Percentiles rank a stretch among this genome's conserved stretches.
Evolutionary conservation across 306 rosid genomes (phyloP).

Genomic region (Inga leiocalycina): DNA sequence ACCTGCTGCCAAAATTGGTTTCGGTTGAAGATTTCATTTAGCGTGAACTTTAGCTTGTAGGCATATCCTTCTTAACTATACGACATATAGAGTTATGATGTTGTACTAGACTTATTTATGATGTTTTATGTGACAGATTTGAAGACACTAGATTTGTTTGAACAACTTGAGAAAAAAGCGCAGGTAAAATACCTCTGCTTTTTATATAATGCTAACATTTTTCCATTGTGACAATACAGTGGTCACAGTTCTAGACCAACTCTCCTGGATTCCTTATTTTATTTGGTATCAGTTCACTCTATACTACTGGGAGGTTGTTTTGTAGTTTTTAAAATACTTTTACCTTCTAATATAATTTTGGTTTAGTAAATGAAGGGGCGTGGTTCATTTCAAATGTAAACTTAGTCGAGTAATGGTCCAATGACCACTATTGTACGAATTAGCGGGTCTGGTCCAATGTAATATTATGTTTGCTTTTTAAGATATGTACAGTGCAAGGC

Average conservation of each 20-base stretch:
- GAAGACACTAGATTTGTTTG: conserved; percentile 40
- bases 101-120: conserved; percentile 27
- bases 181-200: conserved; percentile 41
- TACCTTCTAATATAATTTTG: neutral
- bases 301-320: neutral
- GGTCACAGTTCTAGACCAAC: conserved; percentile 6
- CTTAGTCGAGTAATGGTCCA: neutral
- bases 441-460: neutral
- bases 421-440: neutral
- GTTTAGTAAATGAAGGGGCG: neutral
- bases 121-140: conserved; percentile 44
- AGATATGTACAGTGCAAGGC: neutral
- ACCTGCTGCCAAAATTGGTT: conserved; percentile 24
- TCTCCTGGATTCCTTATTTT: neutral
- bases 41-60: conserved; percentile 15
- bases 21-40: conserved; percentile 2
- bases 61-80: conserved; percentile 4
- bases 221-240: conserved; percentile 13
- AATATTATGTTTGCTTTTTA: neutral
- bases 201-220: conserved; percentile 2
- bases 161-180: conserved; percentile 38
- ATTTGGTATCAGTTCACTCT: neutral
- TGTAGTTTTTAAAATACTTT: neutral
- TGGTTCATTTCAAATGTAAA: neutral
- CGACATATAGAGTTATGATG: neutral